Evolutionary conservation across 1,284 basidiomycete species (phyloP), one percentile per base, ranked within the genome.

Genomic region (Leccinum subrobustum): DNA sequence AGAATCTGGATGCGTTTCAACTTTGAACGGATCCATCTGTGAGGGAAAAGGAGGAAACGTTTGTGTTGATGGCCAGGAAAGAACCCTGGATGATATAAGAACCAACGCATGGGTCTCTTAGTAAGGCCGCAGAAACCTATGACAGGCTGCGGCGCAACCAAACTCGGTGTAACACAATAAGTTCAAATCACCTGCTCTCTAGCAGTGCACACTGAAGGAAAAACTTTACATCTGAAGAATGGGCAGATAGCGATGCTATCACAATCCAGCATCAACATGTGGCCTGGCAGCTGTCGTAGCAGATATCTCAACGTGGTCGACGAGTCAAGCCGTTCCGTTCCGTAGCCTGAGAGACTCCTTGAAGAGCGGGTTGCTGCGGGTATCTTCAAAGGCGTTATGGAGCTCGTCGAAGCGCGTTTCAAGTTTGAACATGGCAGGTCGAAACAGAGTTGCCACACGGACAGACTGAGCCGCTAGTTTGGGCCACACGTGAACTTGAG

Each of bases 351-450:
- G 64, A 20, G 63, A 63, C 67, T 80, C 18, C 39, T 42, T 18
- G 39, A 18, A 4, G 42, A 81, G 1, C 59, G n/a, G n/a, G 16
- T 1, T 16, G 29, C 29, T 31, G 29, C 31, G 31, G 31, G 14
- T 60, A n/a, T 80, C 83, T 61, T 84, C 79, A 62, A 74, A 83
- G 2, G 81, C 74, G 37, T 66, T 58, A 55, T 78, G 73, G 5
- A 82, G 70, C 37, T 62, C 53, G 9, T 33, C 12, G 33, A 33
- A 78, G 73, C 20, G 64, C 29, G 80, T 76, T 35, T 62, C 61
- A 11, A 73, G 33, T 33, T 33, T 33, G 33, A 33, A 33, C 77
- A 4, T 65, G 57, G 31, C 56, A 79, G 64, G 57, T 63, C 37
- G 82, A 71, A 16, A 66, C 59, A 33, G 33, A 33, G 31, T 33